phyloP scores from a whole-genome alignment of 2,329 filamentous ascomycete genomes.

The Penicillium nordicum region DNA sequence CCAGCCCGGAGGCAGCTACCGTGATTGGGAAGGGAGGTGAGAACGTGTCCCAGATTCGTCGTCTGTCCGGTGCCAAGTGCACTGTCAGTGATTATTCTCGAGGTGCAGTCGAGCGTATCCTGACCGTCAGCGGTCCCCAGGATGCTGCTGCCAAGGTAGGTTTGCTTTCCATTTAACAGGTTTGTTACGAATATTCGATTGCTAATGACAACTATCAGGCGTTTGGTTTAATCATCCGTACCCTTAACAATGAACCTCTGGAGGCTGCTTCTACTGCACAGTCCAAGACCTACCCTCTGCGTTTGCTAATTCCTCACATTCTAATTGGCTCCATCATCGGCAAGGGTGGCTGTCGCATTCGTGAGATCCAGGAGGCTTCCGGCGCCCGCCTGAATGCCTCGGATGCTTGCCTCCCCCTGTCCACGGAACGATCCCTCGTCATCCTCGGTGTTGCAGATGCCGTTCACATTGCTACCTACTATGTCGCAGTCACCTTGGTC shows the following conservation, averaged over 20 bases:
- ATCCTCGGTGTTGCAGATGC: slow-evolving; percentile 97
- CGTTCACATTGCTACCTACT: slow-evolving; percentile 98
- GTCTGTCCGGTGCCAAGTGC: slow-evolving; percentile 93
- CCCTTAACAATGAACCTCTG: slow-evolving; percentile 93
- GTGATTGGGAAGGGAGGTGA: slow-evolving; percentile 98
- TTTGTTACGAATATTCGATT: slow-evolving; percentile 6
- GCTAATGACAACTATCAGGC: slow-evolving; percentile 55
- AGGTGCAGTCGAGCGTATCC: slow-evolving; percentile 92
- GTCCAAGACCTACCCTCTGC: slow-evolving; percentile 95
- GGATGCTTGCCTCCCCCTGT: slow-evolving; percentile 88
- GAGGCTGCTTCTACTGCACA: slow-evolving; percentile 83
- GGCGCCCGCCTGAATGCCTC: slow-evolving; percentile 95
- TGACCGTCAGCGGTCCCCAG: slow-evolving; percentile 94
- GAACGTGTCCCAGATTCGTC: slow-evolving; percentile 95
- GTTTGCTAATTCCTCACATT: slow-evolving; percentile 92
- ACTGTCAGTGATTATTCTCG: slow-evolving; percentile 98
- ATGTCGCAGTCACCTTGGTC: slow-evolving; percentile 94
- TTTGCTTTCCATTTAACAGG: slow-evolving; percentile 11
- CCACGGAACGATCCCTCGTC: slow-evolving; percentile 94
- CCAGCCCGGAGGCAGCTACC: slow-evolving; percentile 93
- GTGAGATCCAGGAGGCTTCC: slow-evolving; percentile 97
- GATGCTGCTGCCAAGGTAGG: slow-evolving; percentile 93
- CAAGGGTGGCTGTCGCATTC: slow-evolving; percentile 91
- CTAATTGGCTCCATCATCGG: slow-evolving; percentile 98
- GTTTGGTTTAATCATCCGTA: slow-evolving; percentile 96